These are phyloP conservation scores for Santalum album DNA, from an alignment of 164 flowering plant species.

Conservation along the genomic window DNA sequence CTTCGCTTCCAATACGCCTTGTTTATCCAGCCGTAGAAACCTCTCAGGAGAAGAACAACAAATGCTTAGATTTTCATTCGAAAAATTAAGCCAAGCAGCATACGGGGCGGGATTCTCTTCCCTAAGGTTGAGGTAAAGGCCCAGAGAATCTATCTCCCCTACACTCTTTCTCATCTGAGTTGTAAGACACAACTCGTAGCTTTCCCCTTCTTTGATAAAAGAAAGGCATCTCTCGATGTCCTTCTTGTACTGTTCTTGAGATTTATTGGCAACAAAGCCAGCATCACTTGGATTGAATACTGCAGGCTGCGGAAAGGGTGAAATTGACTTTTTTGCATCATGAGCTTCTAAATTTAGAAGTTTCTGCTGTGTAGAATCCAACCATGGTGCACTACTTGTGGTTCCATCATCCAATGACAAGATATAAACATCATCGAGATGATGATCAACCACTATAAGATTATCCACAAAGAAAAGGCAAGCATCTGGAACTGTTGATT, in stretches of 20 bases:
- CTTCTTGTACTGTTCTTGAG: slow-evolving; percentile 58
- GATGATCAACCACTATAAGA: slow-evolving; percentile 74
- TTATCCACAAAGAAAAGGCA: slow-evolving; percentile 95
- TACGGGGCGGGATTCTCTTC: slow-evolving; percentile 93
- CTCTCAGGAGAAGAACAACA: slow-evolving; percentile 98
- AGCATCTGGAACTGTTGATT: slow-evolving; percentile 82
- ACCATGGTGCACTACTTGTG: slow-evolving; percentile 36
- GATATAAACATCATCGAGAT: slow-evolving; percentile 54
- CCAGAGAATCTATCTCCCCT: slow-evolving; percentile 41
- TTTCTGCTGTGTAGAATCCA: slow-evolving; percentile 56
- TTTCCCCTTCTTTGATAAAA: slow-evolving; percentile 88
- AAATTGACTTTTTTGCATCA: slow-evolving; percentile 8
- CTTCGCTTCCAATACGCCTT: slow-evolving; percentile 80
- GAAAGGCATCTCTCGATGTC: slow-evolving; percentile 67
- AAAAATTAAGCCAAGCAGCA: slow-evolving; percentile 93
- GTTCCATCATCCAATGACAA: slow-evolving; percentile 44
- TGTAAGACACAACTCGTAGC: slow-evolving; percentile 93
- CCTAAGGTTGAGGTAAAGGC: slow-evolving; percentile 70
- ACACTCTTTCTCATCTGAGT: slow-evolving; percentile 62
- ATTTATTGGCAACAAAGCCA: slow-evolving; percentile 53
- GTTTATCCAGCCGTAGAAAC: slow-evolving; percentile 59
- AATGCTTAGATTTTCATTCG: slow-evolving; percentile 52
- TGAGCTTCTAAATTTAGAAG: slow-evolving; percentile 35
- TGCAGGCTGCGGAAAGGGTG: slow-evolving; percentile 9
- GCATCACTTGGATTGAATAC: slow-evolving; percentile 12